Evolutionary conservation across 257 asterid genomes (phyloP), one percentile per base, ranked within the genome.

Genomic region (Nyctanthes arbortristis): DNA sequence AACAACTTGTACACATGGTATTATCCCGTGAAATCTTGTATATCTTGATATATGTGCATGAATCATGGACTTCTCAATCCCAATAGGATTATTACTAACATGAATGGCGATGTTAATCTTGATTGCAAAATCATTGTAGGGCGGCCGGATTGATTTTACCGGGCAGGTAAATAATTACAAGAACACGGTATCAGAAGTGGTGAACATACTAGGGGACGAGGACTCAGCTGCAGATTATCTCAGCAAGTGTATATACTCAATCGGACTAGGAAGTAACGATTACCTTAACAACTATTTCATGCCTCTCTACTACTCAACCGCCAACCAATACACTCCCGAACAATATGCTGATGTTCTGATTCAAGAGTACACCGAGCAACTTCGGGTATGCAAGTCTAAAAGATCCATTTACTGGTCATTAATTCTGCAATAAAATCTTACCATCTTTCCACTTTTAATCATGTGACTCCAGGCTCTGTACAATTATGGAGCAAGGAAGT

Each of bases 161-260:
- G 90, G 72, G 7, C 97, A 91, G 69, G 82, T 91, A 36, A 89
- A 82, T 33, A 91, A 91, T 75, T 89, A 91, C 92, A 85, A 84
- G 76, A 81, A 67, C 81, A 84, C 95, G 22, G 96, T 89, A 3
- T 61, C 86, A 7, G 89, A 89, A 70, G 75, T 93, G 24, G 85
- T 80, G 63, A 71, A 75, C 58, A 79, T 87, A 54, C 45, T 85
- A 0, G 91, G 95, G 0, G 87, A 83, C 6, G 85, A 81, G 37
- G 58, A 71, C 61, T 54, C 82, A 0, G 89, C 91, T 11, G 81
- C 88, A 18, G 25, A 71, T 37, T 77, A 83, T 73, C 40, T 88
- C 35, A 75, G 84, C 64, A 67, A 75, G 37, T 88, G 92, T 69
- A 74, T 88, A 49, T 88, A 81, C 22, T 79, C 82, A 0, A 31